Percentiles rank a stretch among this genome's conserved stretches.
Conservation (phyloP, 352 stramenopile genomes). For the Aphanomyces astaci region DNA sequence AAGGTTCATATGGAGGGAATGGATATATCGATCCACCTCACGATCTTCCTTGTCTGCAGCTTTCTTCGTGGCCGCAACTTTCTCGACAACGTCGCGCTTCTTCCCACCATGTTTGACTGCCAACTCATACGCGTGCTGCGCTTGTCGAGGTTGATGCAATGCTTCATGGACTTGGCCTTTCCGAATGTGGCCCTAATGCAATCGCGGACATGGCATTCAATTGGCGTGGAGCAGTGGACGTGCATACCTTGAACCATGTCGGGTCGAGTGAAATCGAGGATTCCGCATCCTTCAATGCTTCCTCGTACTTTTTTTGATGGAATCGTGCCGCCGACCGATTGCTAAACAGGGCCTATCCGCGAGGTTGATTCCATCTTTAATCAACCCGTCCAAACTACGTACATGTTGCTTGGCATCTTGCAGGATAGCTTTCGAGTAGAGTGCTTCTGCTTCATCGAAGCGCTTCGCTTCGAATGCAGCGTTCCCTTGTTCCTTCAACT, state of each 20-base stretch:
- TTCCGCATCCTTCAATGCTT: conserved; percentile 80
- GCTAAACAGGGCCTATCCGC: conserved; percentile 47
- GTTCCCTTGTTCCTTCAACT: conserved; percentile 55
- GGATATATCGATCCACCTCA: conserved; percentile 9
- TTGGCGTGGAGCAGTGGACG: too few relatives aligned
- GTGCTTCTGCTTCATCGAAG: conserved; percentile 36
- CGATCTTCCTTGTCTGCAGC: conserved; percentile 12
- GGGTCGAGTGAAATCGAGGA: conserved; percentile 67
- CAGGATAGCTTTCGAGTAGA: conserved; percentile 57
- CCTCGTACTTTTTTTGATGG: conserved; percentile 57
- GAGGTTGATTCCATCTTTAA: not conserved
- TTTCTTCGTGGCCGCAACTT: conserved; percentile 12
- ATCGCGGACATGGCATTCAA: not conserved
- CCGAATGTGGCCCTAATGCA: conserved; percentile 68
- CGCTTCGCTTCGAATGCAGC: conserved; percentile 47
- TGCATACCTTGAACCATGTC: conserved; percentile 80
- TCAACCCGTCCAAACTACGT: conserved; percentile 4
- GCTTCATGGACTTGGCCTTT: conserved; percentile 37
- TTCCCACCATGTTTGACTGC: conserved; percentile 9
- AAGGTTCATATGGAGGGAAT: too few relatives aligned
- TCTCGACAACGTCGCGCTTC: conserved; percentile 11
- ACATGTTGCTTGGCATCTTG: conserved; percentile 46
- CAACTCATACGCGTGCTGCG: conserved; percentile 17
- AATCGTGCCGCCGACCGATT: conserved; percentile 85
- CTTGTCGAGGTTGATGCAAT: not conserved